Conservation (phyloP, 1,284 basidiomycete genomes). For the Cutaneotrichosporon cutaneum region DNA sequence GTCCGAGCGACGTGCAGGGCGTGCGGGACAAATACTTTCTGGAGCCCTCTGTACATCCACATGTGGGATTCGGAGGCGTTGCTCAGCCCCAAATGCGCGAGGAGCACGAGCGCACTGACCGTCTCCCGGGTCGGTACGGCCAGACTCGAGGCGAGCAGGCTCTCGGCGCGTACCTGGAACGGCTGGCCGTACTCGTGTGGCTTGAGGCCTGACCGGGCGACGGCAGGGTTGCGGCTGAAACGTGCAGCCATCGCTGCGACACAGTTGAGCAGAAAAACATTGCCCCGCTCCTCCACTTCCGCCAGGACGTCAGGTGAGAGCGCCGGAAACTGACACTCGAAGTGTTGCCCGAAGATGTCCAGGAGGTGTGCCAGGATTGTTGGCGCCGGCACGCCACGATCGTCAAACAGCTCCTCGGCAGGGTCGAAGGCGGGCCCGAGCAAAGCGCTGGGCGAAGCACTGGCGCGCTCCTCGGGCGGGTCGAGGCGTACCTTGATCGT, state of each 20-base stretch:
- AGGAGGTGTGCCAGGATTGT: constrained; percentile 29
- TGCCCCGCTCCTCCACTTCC: constrained; percentile 9
- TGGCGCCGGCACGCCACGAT: constrained; percentile 20
- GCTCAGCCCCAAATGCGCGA: constrained; percentile 30
- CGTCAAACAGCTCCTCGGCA: constrained; percentile 17
- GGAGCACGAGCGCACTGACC: constrained; percentile 27
- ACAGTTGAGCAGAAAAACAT: constrained; percentile 30
- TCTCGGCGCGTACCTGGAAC: constrained; percentile 21
- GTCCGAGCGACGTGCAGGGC: too few species aligned
- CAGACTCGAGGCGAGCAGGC: constrained; percentile 30
- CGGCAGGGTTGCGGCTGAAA: constrained; percentile 31
- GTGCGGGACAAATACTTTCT: too few species aligned
- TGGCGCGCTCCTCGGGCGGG: background rate
- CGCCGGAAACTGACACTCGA: constrained; percentile 31
- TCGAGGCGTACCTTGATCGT: background rate
- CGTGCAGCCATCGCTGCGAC: constrained; percentile 32
- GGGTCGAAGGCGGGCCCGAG: background rate
- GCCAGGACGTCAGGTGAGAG: constrained; percentile 12
- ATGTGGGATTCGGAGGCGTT: constrained; percentile 34
- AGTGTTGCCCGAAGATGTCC: constrained; percentile 30
- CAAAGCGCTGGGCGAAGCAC: background rate
- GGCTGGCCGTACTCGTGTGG: constrained; percentile 18
- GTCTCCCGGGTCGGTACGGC: constrained; percentile 33
- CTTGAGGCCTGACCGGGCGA: constrained; percentile 22
- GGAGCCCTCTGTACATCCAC: constrained; percentile 37